These are phyloP conservation scores for Diutina pseudorugosa DNA, from an alignment of 1,139 yeast species.

Conservation along the genomic window DNA sequence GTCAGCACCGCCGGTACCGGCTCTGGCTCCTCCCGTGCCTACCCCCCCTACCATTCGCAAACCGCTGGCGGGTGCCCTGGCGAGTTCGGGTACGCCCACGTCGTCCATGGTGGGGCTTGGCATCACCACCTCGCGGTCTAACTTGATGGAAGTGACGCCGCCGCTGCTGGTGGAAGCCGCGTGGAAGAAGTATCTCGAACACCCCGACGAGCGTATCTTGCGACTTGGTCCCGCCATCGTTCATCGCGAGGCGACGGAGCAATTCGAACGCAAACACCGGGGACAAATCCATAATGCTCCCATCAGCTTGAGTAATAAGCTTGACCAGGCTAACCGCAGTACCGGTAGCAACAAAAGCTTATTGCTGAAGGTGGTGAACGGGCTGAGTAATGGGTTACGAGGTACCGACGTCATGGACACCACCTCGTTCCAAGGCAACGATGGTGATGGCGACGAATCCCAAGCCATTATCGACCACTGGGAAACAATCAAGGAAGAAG, in stretches of 20 bases:
- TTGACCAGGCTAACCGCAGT: constrained; percentile 15
- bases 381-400: constrained; percentile 21
- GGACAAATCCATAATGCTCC: constrained; percentile 55
- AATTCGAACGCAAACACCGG: constrained; percentile 42
- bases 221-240: constrained; percentile 45
- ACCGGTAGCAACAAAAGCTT: constrained; percentile 17
- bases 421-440: neutral
- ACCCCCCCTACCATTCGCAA: neutral
- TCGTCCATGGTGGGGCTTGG: neutral
- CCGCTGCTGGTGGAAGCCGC: constrained; percentile 51
- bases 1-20: neutral
- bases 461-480: neutral
- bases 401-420: constrained; percentile 9
- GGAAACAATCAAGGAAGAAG: neutral
- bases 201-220: constrained; percentile 59
- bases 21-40: neutral
- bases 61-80: neutral
- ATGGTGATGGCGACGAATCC: constrained; percentile 1
- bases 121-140: neutral
- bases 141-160: constrained; percentile 26
- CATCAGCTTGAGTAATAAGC: constrained; percentile 23
- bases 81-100: neutral
- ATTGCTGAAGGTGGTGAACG: constrained; percentile 46
- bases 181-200: constrained; percentile 49
- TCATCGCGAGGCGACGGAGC: constrained; percentile 26